Evolutionary conservation across 2,329 filamentous ascomycete species (phyloP), one percentile per base, ranked within the genome.

Genomic region (Herpotrichia juniperi): DNA sequence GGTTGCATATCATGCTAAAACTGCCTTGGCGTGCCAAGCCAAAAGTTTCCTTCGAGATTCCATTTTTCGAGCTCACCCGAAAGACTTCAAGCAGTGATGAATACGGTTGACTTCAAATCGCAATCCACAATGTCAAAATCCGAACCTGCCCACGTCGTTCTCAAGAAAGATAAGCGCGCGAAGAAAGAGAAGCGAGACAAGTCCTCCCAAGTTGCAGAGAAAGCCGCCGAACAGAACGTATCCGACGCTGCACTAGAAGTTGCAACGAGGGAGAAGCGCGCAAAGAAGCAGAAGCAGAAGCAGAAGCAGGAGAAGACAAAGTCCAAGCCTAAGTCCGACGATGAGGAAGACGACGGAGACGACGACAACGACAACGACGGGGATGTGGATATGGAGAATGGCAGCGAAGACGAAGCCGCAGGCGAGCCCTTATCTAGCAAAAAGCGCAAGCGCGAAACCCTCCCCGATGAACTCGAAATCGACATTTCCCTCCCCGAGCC

Each of bases 401-500:
- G n/a, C n/a, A n/a, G n/a, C n/a, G 43, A 56, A 17, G 26, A 44
- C 21, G 40, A 46, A 16, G 44, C 60, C 31, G 50, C 48, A 42
- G 55, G 58, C 22, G 56, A 62, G n/a, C 43, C 51, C 22, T 58
- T 62, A 24, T 57, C 58, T 45, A 61, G 67, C n/a, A 73, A 73
- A 53, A 81, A 81, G 66, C 77, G 79, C 50, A 81, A 81, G 64
- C 75, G 77, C 86, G 64, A 89, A 88, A 64, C 81, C 83, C 61
- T 87, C 0, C 66, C 80, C 48, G 74, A 76, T 26, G 83, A 87
- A 42, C 88, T 99, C 67, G 91, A 96, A 74, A 92, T 99, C 70
- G 91, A 99, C 72, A 78, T 99, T 57, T 82, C 80, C 58, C 87
- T 90, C n/a, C 94, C 94, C 22, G 93, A 97, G 69, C 94, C 94